Evolutionary conservation across 768 basidiomycete genomes (phyloP).

Genomic region (Mycena crocata): DNA sequence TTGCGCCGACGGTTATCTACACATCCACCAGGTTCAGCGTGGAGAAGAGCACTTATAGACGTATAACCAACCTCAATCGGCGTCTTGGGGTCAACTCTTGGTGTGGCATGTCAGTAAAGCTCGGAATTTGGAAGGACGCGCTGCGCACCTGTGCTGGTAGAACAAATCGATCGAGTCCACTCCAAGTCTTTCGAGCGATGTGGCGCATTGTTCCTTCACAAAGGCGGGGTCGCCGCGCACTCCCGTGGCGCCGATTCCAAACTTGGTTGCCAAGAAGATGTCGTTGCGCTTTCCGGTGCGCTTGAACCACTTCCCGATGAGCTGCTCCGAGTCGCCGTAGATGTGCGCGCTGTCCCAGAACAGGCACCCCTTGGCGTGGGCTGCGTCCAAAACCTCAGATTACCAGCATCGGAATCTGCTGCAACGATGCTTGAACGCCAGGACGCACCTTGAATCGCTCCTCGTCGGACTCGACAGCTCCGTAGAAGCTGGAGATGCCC

Average conservation of each 20-base stretch:
- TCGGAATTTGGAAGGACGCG: not conserved
- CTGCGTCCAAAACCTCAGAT: conserved; percentile 51
- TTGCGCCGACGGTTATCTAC: conserved; percentile 45
- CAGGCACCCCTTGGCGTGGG: conserved; percentile 50
- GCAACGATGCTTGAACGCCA: not conserved
- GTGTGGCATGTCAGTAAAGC: not conserved
- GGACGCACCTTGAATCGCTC: conserved; percentile 57
- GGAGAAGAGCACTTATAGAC: no score
- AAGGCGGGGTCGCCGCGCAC: conserved; percentile 45
- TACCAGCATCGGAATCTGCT: not conserved
- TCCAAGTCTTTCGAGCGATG: conserved; percentile 39
- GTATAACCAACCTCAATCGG: no score
- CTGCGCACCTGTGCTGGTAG: conserved; percentile 36
- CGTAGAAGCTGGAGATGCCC: conserved; percentile 56
- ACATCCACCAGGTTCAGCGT: not conserved
- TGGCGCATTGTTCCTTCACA: conserved; percentile 40
- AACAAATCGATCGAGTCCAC: conserved; percentile 47
- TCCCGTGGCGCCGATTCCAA: conserved; percentile 25
- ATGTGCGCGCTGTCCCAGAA: conserved; percentile 58
- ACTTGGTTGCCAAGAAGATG: conserved; percentile 28
- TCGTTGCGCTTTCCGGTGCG: conserved; percentile 27
- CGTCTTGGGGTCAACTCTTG: conserved; percentile 35
- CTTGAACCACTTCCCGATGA: conserved; percentile 42
- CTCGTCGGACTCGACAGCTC: conserved; percentile 51
- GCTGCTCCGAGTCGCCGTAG: conserved; percentile 53